Evolutionary conservation across 1,139 yeast species (phyloP).

Genomic region (Candida pseudoviswanathii): DNA sequence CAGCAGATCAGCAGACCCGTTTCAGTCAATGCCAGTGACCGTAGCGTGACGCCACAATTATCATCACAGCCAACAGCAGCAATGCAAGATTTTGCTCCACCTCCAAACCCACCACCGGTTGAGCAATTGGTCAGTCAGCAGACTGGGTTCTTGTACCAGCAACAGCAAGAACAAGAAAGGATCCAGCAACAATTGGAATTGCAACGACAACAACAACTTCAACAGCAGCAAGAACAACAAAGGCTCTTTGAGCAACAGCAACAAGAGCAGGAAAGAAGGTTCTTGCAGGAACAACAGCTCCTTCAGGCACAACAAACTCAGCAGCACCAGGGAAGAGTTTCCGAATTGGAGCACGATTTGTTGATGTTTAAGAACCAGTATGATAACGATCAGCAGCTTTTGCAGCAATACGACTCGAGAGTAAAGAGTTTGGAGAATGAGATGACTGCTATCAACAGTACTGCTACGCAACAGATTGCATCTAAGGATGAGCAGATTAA

Average conservation of each 20-base stretch:
- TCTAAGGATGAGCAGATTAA: slow-evolving; percentile 76
- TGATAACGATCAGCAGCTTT: slow-evolving; percentile 80
- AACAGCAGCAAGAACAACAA: slow-evolving; percentile 58
- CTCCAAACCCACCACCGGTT: slow-evolving; percentile 32
- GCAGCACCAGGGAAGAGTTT: slow-evolving; percentile 69
- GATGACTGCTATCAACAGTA: slow-evolving; percentile 58
- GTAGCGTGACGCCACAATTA: slow-evolving; percentile 21
- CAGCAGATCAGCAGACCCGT: slow-evolving; percentile 43
- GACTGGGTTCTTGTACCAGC: slow-evolving; percentile 46
- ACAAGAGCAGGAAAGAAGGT: slow-evolving; percentile 57
- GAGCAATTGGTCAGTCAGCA: slow-evolving; percentile 50
- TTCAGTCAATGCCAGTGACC: slow-evolving; percentile 25
- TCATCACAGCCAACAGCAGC: slow-evolving; percentile 44
- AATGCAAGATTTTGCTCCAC: slow-evolving; percentile 27
- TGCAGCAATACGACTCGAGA: slow-evolving; percentile 85
- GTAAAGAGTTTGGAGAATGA: slow-evolving; percentile 84
- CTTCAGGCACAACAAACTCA: slow-evolving; percentile 70
- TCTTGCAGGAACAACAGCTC: slow-evolving; percentile 58
- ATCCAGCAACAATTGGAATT: slow-evolving; percentile 61
- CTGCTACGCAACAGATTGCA: slow-evolving; percentile 73
- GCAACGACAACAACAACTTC: slow-evolving; percentile 50
- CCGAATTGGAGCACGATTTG: slow-evolving; percentile 82
- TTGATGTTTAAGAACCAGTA: slow-evolving; percentile 77
- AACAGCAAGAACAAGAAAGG: slow-evolving; percentile 68
- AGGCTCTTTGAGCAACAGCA: slow-evolving; percentile 71